These are phyloP conservation scores for Aspergillus sp. DNA, from an alignment of 2,329 filamentous ascomycete species.

Conservation along the genomic window DNA sequence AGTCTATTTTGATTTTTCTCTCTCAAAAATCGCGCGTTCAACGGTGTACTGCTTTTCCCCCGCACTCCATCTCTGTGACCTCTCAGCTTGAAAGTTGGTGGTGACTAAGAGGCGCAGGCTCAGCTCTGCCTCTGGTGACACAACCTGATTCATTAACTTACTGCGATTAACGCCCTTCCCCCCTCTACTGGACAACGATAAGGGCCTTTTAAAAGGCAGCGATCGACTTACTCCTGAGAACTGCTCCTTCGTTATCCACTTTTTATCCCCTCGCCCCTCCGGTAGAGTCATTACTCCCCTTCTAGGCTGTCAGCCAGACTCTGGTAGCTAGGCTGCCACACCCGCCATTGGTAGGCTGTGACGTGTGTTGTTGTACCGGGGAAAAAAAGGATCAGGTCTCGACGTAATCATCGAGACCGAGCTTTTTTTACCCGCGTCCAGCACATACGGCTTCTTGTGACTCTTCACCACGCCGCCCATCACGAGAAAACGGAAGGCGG, in stretches of 20 bases:
- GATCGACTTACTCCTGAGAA: conserved; percentile 9
- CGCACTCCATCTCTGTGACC: conserved; percentile 9
- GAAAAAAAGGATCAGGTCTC: conserved; percentile 24
- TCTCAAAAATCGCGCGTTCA: neutral
- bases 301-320: neutral
- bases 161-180: neutral
- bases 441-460: conserved; percentile 21
- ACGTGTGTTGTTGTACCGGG: conserved; percentile 23
- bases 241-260: neutral
- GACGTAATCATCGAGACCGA: conserved; percentile 19
- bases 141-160: neutral
- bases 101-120: conserved; percentile 2
- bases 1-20: neutral
- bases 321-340: conserved; percentile 1
- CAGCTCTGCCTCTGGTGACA: conserved; percentile 1
- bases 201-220: conserved; percentile 10
- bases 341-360: conserved; percentile 22
- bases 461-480: conserved; percentile 54
- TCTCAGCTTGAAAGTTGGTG: neutral
- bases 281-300: neutral
- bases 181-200: conserved; percentile 10
- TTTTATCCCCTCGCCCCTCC: neutral
- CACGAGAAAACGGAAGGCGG: conserved; percentile 55
- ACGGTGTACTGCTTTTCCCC: neutral
- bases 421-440: conserved; percentile 21